A percentile compares a stretch with the other conserved stretches of the same genome.
Evolutionary conservation across 2,329 filamentous ascomycete species (phyloP).

Genomic region (Thelonectria olida): DNA sequence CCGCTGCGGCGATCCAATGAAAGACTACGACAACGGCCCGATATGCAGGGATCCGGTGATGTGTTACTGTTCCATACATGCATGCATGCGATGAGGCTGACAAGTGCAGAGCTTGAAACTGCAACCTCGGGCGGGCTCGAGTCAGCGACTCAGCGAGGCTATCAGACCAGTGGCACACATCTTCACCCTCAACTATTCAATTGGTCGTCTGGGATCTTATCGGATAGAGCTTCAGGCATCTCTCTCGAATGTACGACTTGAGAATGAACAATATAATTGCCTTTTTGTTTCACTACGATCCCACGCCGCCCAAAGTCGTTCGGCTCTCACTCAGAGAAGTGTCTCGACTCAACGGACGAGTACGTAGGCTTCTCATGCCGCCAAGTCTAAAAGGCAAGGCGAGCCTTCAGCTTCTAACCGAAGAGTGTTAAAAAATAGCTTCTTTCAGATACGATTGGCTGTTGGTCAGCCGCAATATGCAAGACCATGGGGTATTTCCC

Average conservation of each 20-base stretch:
- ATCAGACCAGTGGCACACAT: too few species aligned
- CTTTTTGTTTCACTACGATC: too few species aligned
- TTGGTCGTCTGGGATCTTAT: too few species aligned
- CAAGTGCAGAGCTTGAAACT: neutral
- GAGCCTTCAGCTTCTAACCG: neutral
- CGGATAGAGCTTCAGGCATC: too few species aligned
- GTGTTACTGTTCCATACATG: neutral
- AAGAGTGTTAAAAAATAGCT: neutral
- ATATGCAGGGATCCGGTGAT: neutral
- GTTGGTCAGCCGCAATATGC: neutral
- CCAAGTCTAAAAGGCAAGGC: neutral
- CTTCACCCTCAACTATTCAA: too few species aligned
- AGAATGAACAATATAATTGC: too few species aligned
- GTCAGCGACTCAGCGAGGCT: too few species aligned
- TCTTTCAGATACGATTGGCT: neutral
- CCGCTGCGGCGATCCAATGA: neutral
- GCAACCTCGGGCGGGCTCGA: too few species aligned
- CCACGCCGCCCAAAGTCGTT: too few species aligned
- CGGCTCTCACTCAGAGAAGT: too few species aligned
- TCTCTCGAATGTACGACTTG: too few species aligned
- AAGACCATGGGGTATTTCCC: neutral
- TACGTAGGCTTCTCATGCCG: neutral
- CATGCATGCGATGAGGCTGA: neutral
- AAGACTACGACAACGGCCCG: neutral
- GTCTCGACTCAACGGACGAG: neutral